Base-by-base conservation (phyloP, 2,329 filamentous ascomycete genomes). In the Ceratocystis colombiana region DNA sequence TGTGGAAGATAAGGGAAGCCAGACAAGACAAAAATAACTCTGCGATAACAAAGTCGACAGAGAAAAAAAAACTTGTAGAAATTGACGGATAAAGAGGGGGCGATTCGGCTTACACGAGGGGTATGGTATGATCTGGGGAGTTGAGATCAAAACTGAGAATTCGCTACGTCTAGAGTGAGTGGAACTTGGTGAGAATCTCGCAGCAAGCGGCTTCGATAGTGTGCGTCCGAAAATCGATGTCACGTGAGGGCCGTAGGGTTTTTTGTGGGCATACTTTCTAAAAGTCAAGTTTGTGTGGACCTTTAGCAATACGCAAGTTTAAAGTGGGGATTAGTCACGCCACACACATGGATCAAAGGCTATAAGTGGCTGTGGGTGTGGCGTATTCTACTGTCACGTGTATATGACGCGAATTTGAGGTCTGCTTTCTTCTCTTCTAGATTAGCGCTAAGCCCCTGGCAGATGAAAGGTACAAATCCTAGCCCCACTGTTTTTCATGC, bases 141-240 rank as follows among this genome's bases (percentile, higher is more conserved):
- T 64, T 68, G 61, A 68, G 64, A 68, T 68, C 67, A 55, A 68
- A 61, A 68, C 64, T 68, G 64, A 68, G 64, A 57, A 59, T 64
- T 68, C 67, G 61, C 67, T 68, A 68, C 64, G 64, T 68, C 61
- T 61, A 68, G 64, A 66, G 67, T 66, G 64, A 59, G 67, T 66
- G 67, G 61, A 68, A 68, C 64, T 68, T 68, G 61, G 67, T 66
- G 67, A 68, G 67, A 68, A 66, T 68, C 67, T 66, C 61, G 46
- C 67, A 66, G 50, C 55, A 59, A 50, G 55, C 59, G 67, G 59
- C 53, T 46, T 62, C 64, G 61, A 44, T 62, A 62, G 64, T 68
- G 67, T 66, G 65, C 67, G 67, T 50, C 61, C 28, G 61, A 68
- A 64, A 64, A 62, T 64, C 44, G 2, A 30, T 25, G 53, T 68